These are phyloP conservation scores for Neostapfia colusana DNA, from an alignment of 176 grass and related monocot genomes.

Conservation along the genomic window DNA sequence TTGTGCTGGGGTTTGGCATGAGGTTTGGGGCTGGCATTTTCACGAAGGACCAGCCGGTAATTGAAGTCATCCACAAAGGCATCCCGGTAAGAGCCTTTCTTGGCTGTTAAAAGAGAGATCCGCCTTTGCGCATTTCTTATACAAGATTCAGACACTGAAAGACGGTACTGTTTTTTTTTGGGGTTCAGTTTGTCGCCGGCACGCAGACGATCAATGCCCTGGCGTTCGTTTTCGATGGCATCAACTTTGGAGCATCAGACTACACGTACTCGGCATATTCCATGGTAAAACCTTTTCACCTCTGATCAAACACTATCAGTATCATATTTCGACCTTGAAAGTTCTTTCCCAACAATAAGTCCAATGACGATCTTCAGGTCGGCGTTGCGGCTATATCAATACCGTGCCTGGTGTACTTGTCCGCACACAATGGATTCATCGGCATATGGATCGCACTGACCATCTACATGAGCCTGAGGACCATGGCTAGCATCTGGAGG, in stretches of 20 bases:
- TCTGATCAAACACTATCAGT: neutral
- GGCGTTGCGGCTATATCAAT: constrained; percentile 73
- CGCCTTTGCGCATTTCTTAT: constrained; percentile 12
- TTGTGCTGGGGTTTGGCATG: constrained; percentile 66
- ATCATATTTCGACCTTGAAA: constrained; percentile 20
- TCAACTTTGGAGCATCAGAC: constrained; percentile 94
- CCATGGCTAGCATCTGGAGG: constrained; percentile 85
- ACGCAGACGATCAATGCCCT: constrained; percentile 86
- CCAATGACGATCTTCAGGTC: constrained; percentile 59
- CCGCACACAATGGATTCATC: constrained; percentile 72
- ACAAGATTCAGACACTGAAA: constrained; percentile 10
- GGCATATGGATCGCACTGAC: constrained; percentile 97
- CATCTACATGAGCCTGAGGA: constrained; percentile 92
- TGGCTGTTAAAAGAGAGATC: neutral
- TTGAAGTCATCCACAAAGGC: constrained; percentile 70
- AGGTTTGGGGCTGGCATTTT: constrained; percentile 85
- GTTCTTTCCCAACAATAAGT: constrained; percentile 6
- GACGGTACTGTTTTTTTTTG: constrained; percentile 5
- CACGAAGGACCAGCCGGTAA: constrained; percentile 69
- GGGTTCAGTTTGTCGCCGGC: constrained; percentile 78
- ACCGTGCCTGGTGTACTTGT: constrained; percentile 65
- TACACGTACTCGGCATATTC: constrained; percentile 91
- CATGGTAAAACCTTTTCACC: constrained; percentile 56
- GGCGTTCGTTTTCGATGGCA: constrained; percentile 97
- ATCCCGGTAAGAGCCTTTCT: constrained; percentile 72